Percentiles rank a stretch among this genome's conserved stretches.
phyloP scores from a whole-genome alignment of 2,329 filamentous ascomycete species.

The Monosporascus sp. region DNA sequence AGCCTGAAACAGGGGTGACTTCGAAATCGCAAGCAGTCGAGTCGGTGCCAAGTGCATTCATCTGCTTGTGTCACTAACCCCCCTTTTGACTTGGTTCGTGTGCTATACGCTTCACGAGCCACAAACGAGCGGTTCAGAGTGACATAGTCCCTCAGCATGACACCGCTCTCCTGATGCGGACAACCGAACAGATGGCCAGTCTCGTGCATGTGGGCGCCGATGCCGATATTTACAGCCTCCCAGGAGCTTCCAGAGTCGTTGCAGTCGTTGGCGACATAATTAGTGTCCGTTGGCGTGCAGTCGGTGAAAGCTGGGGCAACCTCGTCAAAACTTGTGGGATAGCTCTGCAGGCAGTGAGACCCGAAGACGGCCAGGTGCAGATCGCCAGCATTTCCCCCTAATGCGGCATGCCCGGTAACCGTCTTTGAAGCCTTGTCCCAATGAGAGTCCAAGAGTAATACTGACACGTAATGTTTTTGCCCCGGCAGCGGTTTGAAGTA shows the following conservation, averaged over 20 bases:
- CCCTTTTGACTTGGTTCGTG: constrained; percentile 78
- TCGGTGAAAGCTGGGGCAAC: constrained; percentile 85
- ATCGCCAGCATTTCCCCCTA: constrained; percentile 70
- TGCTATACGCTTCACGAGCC: constrained; percentile 77
- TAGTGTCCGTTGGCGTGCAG: constrained; percentile 81
- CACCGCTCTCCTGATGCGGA: constrained; percentile 81
- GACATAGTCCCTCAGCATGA: constrained; percentile 89
- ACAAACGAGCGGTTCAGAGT: constrained; percentile 79
- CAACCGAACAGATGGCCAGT: constrained; percentile 87
- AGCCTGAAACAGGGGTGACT: constrained; percentile 86
- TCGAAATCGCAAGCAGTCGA: constrained; percentile 84
- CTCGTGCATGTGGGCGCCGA: constrained; percentile 89
- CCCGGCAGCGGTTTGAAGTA: constrained; percentile 71
- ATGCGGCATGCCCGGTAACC: constrained; percentile 75
- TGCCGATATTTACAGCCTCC: constrained; percentile 93
- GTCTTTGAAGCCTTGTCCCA: constrained; percentile 72
- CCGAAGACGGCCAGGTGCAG: constrained; percentile 86
- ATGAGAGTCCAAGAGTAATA: constrained; percentile 79
- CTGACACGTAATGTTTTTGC: constrained; percentile 84
- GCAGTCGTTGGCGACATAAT: constrained; percentile 77
- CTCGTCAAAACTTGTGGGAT: constrained; percentile 84
- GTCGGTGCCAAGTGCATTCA: constrained; percentile 86
- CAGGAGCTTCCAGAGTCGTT: constrained; percentile 85
- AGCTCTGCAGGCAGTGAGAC: constrained; percentile 86
- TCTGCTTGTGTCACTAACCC: constrained; percentile 69